Evolutionary conservation across 2,329 filamentous ascomycete species (phyloP).

Genomic region (Neodidymelliopsis sp.): DNA sequence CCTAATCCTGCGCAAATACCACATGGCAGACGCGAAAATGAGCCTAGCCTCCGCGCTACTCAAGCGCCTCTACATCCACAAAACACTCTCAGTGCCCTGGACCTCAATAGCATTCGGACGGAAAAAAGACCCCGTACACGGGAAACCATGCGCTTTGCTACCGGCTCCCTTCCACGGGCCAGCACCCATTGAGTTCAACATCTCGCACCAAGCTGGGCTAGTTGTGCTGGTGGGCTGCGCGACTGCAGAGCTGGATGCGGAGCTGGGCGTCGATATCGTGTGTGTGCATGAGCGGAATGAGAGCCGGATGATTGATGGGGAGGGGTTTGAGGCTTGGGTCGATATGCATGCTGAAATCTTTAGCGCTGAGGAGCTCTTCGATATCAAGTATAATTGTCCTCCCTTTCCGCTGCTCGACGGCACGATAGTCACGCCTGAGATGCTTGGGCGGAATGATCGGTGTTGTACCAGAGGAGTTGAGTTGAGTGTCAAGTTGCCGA

Average conservation of each 20-base stretch:
- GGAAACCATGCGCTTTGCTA: slow-evolving; percentile 60
- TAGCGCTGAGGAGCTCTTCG: slow-evolving; percentile 65
- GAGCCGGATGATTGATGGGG: slow-evolving; percentile 65
- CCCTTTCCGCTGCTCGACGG: slow-evolving; percentile 53
- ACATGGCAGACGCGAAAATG: slow-evolving; percentile 77
- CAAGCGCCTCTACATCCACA: slow-evolving; percentile 73
- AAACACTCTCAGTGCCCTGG: slow-evolving; percentile 68
- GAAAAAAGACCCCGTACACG: slow-evolving; percentile 59
- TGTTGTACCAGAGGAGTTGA: slow-evolving; percentile 50
- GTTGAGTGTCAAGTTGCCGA: slow-evolving; percentile 48
- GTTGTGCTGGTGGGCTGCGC: slow-evolving; percentile 68
- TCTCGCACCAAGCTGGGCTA: slow-evolving; percentile 79
- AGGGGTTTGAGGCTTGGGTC: slow-evolving; percentile 72
- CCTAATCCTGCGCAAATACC: slow-evolving; percentile 67
- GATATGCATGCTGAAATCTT: slow-evolving; percentile 78
- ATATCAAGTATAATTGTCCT: slow-evolving; percentile 65
- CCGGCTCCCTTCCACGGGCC: slow-evolving; percentile 33
- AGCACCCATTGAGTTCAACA: slow-evolving; percentile 71
- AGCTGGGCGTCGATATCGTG: slow-evolving; percentile 79
- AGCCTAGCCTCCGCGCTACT: slow-evolving; percentile 74
- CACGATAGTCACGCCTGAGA: slow-evolving; percentile 47
- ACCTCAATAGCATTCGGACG: slow-evolving; percentile 63
- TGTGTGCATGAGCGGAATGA: slow-evolving; percentile 73
- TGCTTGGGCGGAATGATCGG: slow-evolving; percentile 55
- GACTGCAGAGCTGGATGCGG: slow-evolving; percentile 41